phyloP scores from a whole-genome alignment of 352 stramenopile species.

The Phytopythium helicoides region DNA sequence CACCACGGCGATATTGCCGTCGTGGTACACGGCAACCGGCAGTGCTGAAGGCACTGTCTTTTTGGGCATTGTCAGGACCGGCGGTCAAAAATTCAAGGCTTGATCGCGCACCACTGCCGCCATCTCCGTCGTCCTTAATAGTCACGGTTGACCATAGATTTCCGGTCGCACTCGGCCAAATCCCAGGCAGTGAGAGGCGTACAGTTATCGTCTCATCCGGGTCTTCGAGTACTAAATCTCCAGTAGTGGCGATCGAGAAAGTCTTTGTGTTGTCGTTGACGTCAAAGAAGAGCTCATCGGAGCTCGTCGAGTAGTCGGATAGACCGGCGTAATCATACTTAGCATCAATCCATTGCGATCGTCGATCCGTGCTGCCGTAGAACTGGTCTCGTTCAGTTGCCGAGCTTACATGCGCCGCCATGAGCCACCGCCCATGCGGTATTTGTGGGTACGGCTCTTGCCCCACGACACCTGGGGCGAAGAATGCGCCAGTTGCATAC shows the following conservation, averaged over 20 bases:
- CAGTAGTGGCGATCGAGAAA: conserved; percentile 85
- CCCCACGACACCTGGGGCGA: conserved; percentile 44
- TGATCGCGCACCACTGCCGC: conserved; percentile 69
- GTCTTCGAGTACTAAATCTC: conserved; percentile 89
- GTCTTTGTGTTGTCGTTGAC: conserved; percentile 42
- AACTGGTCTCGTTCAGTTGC: conserved; percentile 88
- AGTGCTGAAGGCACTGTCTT: conserved; percentile 40
- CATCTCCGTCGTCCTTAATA: conserved; percentile 92
- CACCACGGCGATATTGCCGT: conserved; percentile 64
- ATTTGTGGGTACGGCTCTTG: conserved; percentile 82
- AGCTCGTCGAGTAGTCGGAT: conserved; percentile 85
- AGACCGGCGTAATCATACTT: conserved; percentile 89
- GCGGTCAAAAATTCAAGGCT: conserved; percentile 63
- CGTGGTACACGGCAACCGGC: conserved; percentile 64
- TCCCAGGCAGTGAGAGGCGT: conserved; percentile 88
- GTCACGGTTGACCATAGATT: conserved; percentile 84
- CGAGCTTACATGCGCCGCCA: conserved; percentile 66
- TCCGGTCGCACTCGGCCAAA: conserved; percentile 90
- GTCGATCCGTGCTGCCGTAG: conserved; percentile 85
- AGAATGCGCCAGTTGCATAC: conserved; percentile 42
- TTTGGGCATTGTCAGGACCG: conserved; percentile 20
- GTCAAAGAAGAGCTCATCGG: conserved; percentile 67
- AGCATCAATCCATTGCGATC: conserved; percentile 73
- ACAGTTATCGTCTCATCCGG: conserved; percentile 91
- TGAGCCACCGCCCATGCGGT: conserved; percentile 51